Base-by-base conservation (phyloP, 768 basidiomycete genomes). In the Hirschioporus abietinus region DNA sequence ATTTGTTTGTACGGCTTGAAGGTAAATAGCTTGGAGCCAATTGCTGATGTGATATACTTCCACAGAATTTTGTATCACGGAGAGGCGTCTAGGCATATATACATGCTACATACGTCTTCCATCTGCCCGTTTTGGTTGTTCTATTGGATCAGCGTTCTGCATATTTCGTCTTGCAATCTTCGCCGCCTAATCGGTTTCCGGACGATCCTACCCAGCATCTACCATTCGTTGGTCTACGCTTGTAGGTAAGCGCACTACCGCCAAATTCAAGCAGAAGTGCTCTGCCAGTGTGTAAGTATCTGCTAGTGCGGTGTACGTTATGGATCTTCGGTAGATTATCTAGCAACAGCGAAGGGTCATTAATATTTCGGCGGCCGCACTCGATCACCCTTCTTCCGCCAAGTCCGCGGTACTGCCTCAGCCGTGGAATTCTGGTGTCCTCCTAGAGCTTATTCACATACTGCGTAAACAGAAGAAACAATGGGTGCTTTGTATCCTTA, bases 1-100 rank as follows among this genome's bases (percentile, higher is more conserved):
- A 3, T 27, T 35, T 18, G n/a, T 61, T 64, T 18, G 25, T 73
- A 70, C 20, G 3, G 12, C 42, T 3, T 20, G 42, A 52, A 1
- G 42, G 42, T 3, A 52, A 5, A 52, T 52, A 52, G 30, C 2
- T 20, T 52, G 42, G 20, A 15, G 12, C 20, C 12, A 52, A 52
- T 15, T 15, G 42, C 42, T 52, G 12, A 52, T 52, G 20, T 52
- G 42, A 52, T 52, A 3, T 52, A 20, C 42, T 52, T 52, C 30
- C 30, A 30, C 30, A 52, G 42, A 52, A 52, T 15, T 52, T 52
- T 52, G 42, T 52, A 12, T 52, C 42, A 52, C 42, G 42, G 42
- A 52, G 42, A 52, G 42, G 42, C 42, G 42, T 52, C 3, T 52
- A 52, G 42, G 3, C 12, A 52, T 52, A 52, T 12, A 10, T 20